Conservation (phyloP, 345 rosid genomes). For the Ceriops tagal region DNA sequence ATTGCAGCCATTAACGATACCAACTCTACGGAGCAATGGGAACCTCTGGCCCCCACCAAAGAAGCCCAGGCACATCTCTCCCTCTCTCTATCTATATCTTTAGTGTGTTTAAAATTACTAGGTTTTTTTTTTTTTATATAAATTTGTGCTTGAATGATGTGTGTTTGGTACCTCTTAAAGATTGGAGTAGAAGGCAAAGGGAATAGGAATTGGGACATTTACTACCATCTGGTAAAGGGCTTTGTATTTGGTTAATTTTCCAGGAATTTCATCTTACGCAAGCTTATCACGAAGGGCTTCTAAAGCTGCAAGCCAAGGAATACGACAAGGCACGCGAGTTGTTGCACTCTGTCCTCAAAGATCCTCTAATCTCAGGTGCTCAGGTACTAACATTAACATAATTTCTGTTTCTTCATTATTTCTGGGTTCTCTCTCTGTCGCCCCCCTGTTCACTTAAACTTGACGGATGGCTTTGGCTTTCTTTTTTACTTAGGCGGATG, state of each 20-base stretch:
- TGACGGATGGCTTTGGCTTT: neutral
- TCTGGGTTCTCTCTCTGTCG: neutral
- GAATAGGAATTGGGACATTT: too few species aligned
- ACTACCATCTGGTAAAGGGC: too few species aligned
- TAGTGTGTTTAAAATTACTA: neutral
- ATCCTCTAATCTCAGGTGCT: slow-evolving; percentile 70
- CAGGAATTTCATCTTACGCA: slow-evolving; percentile 96
- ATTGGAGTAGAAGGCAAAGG: neutral
- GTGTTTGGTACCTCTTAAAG: too few species aligned
- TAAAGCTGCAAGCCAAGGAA: slow-evolving; percentile 82
- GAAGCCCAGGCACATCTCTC: slow-evolving; percentile 74
- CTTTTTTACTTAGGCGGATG: slow-evolving; percentile 49
- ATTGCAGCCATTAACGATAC: slow-evolving; percentile 95
- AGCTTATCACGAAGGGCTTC: slow-evolving; percentile 85
- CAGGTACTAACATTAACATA: slow-evolving; percentile 36
- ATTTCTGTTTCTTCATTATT: neutral
- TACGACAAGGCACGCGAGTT: slow-evolving; percentile 71
- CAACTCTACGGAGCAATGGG: slow-evolving; percentile 79
- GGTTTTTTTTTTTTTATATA: too few species aligned
- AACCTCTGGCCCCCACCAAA: slow-evolving; percentile 95
- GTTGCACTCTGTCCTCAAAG: slow-evolving; percentile 72
- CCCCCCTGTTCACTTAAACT: neutral
- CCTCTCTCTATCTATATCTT: slow-evolving; percentile 8
- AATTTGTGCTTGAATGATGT: neutral
- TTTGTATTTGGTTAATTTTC: slow-evolving; percentile 1